Base-by-base conservation (phyloP, 2,329 filamentous ascomycete genomes). In the Claviceps cyperi region DNA sequence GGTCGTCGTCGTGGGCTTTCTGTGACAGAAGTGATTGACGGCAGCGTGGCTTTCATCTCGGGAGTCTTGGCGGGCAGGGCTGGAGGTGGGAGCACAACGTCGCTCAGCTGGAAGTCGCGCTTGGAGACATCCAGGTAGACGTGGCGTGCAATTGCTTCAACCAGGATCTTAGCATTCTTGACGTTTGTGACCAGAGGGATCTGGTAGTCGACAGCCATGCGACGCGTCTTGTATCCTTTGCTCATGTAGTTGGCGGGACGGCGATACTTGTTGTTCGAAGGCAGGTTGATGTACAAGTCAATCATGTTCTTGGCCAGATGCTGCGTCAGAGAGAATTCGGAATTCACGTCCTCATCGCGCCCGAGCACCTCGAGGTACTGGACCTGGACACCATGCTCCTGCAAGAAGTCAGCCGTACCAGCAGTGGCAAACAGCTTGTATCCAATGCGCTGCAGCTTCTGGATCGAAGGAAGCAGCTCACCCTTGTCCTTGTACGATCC, bases 201-300 rank as follows among this genome's bases (percentile, higher is more conserved):
- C 71, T 97, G 91, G 71, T 96, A 81, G 69, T 96, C 92, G 41
- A 98, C 92, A 37, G 92, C 92, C 90, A 98, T 96, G 67, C 92
- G 83, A 66, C 92, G 82, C 50, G 92, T 97, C 62, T 86, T 84
- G 71, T 98, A 98, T 53, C 92, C 92, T 72, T 92, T 92, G 69
- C 86, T 94, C 84, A 98, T 94, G 71, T 97, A 98, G 74, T 89
- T 98, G 60, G 92, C 92, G 35, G 92, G 92, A 57, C 92, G 83
- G 59, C 92, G 81, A 76, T 94, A 98, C 67, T 90, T 86, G 74
- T 98, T 98, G 78, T 80, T 95, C 13, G 92, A 97, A n/a, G 92
- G 92, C 68, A 98, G 69, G 69, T 98, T 98, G 81, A 98, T 96
- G 73, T 98, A 98, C 53, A 98, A 73, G 66, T 97, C 91, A 60